Conservation (phyloP, 495 filamentous ascomycete genomes). For the Daldinia decipiens region DNA sequence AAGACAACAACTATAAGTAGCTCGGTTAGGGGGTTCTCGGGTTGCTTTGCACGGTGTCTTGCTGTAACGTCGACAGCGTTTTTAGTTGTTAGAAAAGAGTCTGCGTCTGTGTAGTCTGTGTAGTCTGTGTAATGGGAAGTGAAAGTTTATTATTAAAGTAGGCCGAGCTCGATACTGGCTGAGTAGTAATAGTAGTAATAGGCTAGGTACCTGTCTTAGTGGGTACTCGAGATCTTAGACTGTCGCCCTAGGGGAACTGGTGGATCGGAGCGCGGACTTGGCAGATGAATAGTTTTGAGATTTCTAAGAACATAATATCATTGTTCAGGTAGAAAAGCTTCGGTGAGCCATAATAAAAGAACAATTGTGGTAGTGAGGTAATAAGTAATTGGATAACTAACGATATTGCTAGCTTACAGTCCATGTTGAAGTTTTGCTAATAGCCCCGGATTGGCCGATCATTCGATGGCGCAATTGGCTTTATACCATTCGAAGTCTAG, state of each 20-base stretch:
- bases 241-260: constrained; percentile 2
- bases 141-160: constrained; percentile 23
- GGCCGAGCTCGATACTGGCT: constrained; percentile 10
- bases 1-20: constrained; percentile 1
- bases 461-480: constrained; percentile 39
- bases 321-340: neutral
- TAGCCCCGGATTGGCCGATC: constrained; percentile 24
- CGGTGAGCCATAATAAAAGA: neutral
- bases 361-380: neutral
- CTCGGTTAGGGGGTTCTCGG: neutral
- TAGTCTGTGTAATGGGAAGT: neutral
- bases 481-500: constrained; percentile 34
- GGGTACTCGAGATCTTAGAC: constrained; percentile 22
- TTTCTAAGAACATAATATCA: neutral
- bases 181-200: constrained; percentile 26
- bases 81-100: constrained; percentile 2
- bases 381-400: constrained; percentile 7
- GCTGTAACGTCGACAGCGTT: neutral
- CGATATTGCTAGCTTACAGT: constrained; percentile 8
- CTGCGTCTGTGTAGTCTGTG: neutral
- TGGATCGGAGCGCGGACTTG: constrained; percentile 11
- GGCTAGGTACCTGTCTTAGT: no score
- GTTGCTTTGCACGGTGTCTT: constrained; percentile 19
- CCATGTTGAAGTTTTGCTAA: neutral
- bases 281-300: constrained; percentile 3